Base-by-base conservation (phyloP, 139 green algal genomes). In the Chlorella sp. region DNA sequence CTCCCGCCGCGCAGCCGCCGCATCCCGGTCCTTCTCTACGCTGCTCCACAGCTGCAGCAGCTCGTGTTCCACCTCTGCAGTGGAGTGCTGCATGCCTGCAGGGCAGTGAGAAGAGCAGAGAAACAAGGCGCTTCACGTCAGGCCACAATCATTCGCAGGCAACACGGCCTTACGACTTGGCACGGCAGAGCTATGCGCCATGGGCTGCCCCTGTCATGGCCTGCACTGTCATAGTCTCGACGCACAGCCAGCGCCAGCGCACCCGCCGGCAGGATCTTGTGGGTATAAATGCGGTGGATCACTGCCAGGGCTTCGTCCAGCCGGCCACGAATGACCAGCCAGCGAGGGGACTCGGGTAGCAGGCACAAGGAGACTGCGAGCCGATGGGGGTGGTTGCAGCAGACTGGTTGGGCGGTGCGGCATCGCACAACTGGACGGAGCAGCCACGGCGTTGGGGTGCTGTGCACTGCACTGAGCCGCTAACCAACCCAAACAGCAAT, bases 261-360 rank as follows among this genome's bases (percentile, higher is more conserved):
- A 85, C 89, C 88, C 38, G 69, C 26, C 3, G 86, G 86, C 60
- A 94, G 78, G 15, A 60, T 36, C n/a, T n/a, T 72, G 36, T 51
- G 69, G 55, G 82, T 93, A 51, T 86, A 83, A 4, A 93, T 62
- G 7, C 41, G 55, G 78, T 94, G 92, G n/a, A 98, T 92, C 34
- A 94, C 92, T 2, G 73, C 73, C 51, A 98, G 88, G 13, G 95
- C 95, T 51, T 93, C 86, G 51, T 96, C 92, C 55, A 97, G 88
- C 17, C 88, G 78, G 6, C 87, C 88, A 1, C 87, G 87, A 70
- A 93, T 88, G 15, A 97, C 94, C 78, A 97, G 91, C 95, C 95
- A 98, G 39, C 94, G 88, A 4, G 91, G 94, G 0, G 90, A 96
- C 89, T 98, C 95, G 1, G 95, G 95, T 72, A 98, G 85, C 25